These are phyloP conservation scores for Exophiala aquamarina DNA, from an alignment of 2,329 filamentous ascomycete species.

Conservation along the genomic window DNA sequence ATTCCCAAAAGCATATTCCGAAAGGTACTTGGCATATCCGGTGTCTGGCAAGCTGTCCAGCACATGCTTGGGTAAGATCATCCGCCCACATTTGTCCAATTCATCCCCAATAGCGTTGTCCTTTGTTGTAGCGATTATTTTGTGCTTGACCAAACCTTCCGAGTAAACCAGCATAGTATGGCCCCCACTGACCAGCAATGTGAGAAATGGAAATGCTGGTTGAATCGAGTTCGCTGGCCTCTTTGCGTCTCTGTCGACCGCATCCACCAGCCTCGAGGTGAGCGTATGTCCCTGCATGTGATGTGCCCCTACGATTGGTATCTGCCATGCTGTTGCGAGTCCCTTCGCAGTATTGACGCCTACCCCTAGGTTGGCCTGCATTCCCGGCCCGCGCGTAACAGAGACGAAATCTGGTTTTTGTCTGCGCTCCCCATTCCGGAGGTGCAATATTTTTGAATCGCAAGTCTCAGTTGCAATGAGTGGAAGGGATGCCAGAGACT, in stretches of 20 bases:
- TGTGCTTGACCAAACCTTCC: conserved; percentile 64
- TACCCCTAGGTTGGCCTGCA: conserved; percentile 73
- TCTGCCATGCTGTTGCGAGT: conserved; percentile 76
- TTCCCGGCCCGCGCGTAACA: conserved; percentile 87
- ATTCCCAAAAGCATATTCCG: conserved; percentile 72
- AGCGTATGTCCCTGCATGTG: conserved; percentile 98
- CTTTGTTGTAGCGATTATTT: conserved; percentile 68
- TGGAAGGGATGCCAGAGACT: conserved; percentile 61
- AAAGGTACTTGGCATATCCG: conserved; percentile 79
- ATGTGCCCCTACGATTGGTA: conserved; percentile 82
- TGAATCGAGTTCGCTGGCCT: neutral
- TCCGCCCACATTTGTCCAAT: conserved; percentile 81
- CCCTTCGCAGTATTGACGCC: conserved; percentile 87
- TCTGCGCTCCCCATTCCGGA: conserved; percentile 32
- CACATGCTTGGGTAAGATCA: conserved; percentile 65
- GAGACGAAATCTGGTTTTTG: conserved; percentile 77
- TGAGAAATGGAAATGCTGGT: conserved; percentile 79
- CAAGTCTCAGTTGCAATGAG: conserved; percentile 21
- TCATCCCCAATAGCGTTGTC: conserved; percentile 89
- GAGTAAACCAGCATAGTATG: conserved; percentile 87
- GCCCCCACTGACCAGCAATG: conserved; percentile 85
- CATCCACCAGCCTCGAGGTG: conserved; percentile 74
- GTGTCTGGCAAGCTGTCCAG: conserved; percentile 59
- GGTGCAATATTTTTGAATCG: conserved; percentile 5
- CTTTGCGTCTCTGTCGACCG: conserved; percentile 47